Conservation (phyloP, 805 yeast species). For the Trichomonascus vanleenenianus region DNA sequence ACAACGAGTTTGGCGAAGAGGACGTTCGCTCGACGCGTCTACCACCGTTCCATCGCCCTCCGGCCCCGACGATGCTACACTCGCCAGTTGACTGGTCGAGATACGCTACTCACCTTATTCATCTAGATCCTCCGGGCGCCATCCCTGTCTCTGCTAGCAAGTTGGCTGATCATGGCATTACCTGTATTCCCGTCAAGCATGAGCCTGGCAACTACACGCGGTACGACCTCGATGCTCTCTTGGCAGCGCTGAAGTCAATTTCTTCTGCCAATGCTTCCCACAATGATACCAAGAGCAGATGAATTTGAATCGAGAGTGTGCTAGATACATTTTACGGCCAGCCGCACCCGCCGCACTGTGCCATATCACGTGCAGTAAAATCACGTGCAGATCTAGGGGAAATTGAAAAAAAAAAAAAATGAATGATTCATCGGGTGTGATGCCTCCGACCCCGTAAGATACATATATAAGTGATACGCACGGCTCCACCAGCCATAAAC, state of each 20-base stretch:
- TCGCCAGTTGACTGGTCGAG: not conserved
- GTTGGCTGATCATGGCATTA: not conserved
- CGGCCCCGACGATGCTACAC: too few species aligned
- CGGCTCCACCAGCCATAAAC: not conserved
- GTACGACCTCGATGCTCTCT: not conserved
- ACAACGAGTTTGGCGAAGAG: too few species aligned
- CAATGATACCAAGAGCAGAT: too few species aligned
- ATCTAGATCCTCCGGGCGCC: not conserved
- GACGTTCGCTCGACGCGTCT: too few species aligned
- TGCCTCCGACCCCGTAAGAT: not conserved
- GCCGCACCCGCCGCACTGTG: too few species aligned
- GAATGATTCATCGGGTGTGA: not conserved
- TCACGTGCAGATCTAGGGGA: not conserved
- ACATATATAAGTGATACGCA: not conserved
- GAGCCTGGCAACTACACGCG: not conserved
- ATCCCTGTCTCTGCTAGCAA: not conserved
- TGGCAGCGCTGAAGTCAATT: not conserved
- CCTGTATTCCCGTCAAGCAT: not conserved
- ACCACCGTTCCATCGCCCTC: too few species aligned
- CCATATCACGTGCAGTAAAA: too few species aligned
- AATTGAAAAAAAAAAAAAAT: not conserved
- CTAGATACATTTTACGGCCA: too few species aligned
- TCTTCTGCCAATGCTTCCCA: too few species aligned
- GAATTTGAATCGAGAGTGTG: too few species aligned
- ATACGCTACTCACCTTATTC: constrained; percentile 3